phyloP scores from a whole-genome alignment of 768 basidiomycete species.

The Scleroderma bovista region DNA sequence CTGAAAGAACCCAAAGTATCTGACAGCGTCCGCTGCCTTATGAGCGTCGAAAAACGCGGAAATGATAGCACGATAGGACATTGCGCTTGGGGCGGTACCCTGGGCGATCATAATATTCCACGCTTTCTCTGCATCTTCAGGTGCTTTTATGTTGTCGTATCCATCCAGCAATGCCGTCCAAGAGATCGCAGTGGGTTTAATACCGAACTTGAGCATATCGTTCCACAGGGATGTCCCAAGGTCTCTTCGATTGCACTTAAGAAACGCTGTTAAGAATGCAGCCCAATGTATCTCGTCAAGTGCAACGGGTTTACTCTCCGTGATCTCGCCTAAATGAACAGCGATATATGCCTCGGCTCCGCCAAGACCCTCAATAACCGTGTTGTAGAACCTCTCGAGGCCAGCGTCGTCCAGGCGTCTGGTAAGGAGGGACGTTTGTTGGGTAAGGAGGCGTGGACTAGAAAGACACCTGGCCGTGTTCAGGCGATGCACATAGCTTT shows the following conservation, averaged over 20 bases:
- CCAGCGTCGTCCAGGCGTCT: constrained; percentile 22
- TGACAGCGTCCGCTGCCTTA: constrained; percentile 46
- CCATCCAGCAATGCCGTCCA: constrained; percentile 74
- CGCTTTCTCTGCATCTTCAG: constrained; percentile 47
- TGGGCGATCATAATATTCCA: constrained; percentile 63
- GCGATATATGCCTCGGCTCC: constrained; percentile 53
- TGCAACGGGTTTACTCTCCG: constrained; percentile 37
- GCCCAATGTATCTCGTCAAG: constrained; percentile 60
- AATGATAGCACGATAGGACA: constrained; percentile 68
- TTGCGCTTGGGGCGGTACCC: constrained; percentile 51
- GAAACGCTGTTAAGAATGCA: constrained; percentile 59
- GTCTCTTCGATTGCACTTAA: constrained; percentile 49
- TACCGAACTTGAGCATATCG: constrained; percentile 47
- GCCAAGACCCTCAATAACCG: constrained; percentile 45
- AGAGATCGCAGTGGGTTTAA: constrained; percentile 48
- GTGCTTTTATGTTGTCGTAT: constrained; percentile 46
- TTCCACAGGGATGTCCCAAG: constrained; percentile 63
- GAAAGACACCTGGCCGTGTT: constrained; percentile 46
- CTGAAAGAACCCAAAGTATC: constrained; percentile 48
- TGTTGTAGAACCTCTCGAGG: constrained; percentile 46
- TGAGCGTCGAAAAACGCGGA: constrained; percentile 50
- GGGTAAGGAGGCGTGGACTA: constrained; percentile 43
- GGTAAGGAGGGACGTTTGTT: constrained; percentile 45
- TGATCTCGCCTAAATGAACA: constrained; percentile 32
- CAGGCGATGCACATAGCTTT: constrained; percentile 43